A percentile compares a stretch with the other conserved stretches of the same genome.
These are phyloP conservation scores for Beta lomatogona DNA, from an alignment of 179 eudicot genomes.

Conservation along the genomic window DNA sequence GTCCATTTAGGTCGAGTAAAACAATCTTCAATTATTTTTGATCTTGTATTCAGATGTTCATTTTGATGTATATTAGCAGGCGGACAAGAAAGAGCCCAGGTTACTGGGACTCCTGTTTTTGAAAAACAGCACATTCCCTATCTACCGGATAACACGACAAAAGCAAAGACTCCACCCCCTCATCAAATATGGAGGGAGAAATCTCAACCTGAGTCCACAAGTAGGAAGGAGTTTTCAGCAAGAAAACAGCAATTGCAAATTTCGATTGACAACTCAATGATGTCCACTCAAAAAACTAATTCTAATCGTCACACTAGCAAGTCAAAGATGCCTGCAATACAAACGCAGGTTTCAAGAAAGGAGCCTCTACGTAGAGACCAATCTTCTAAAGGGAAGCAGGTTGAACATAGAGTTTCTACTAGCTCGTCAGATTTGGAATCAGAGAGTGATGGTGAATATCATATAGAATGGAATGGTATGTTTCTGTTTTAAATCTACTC, in stretches of 20 bases:
- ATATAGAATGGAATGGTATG: slow-evolving; percentile 1
- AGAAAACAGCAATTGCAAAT: not conserved
- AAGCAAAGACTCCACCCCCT: not conserved
- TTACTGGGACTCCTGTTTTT: not conserved
- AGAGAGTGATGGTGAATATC: not conserved
- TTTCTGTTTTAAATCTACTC: not conserved
- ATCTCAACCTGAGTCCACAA: slow-evolving; percentile 1
- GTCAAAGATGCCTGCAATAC: not conserved
- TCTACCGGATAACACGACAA: not conserved
- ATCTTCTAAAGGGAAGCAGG: not conserved
- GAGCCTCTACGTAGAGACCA: not conserved
- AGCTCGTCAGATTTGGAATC: not conserved
- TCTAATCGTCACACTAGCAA: not conserved
- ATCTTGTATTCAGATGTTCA: not conserved
- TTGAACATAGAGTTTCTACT: not conserved
- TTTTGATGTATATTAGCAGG: not conserved
- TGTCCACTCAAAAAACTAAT: not conserved
- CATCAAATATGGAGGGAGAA: not conserved
- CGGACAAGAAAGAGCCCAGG: not conserved
- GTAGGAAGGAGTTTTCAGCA: not conserved
- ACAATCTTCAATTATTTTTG: not conserved
- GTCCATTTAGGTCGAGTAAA: not conserved
- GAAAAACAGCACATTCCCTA: not conserved
- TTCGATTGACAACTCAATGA: not conserved
- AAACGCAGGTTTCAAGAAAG: not conserved